Base-by-base conservation (phyloP, 2,329 filamentous ascomycete species). In the Claviceps monticola region DNA sequence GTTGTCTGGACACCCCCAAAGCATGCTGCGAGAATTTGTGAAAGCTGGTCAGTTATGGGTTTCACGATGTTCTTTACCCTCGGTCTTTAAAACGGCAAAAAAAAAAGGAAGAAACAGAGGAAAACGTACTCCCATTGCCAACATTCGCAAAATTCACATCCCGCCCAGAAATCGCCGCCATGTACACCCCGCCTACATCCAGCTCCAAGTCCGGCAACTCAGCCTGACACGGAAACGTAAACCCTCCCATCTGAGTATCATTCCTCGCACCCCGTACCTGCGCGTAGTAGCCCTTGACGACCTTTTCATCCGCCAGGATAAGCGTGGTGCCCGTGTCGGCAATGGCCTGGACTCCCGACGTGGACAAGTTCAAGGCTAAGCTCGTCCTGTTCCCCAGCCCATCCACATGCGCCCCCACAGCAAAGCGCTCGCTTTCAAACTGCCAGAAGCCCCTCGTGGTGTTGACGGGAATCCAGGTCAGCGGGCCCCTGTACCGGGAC, bases 1-100 rank as follows among this genome's bases (percentile, higher is more conserved):
- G 76, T 78, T 36, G 75, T 72, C 68, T 87, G 83, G 17, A 87
- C 67, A 58, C 82, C 83, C 54, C 82, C 83, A 57, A 83, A 86
- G 70, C 83, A 87, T 51, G 71, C 73, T 76, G 23, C 8, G n/a
- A 17, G 9, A 4, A 9, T 42, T 17, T 13, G 11, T 26, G 16
- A n/a, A 39, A n/a, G 0, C 5, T 5, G 4, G 16, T 39, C 2
- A n/a, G 37, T 39, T 39, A 39, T 14, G 3, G 2, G 2, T 39
- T 8, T n/a, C 16, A 16, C 8, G 4, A n/a, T 39, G 1, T 39
- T 39, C 14, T n/a, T 16, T 39, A 23, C 37, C 5, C 5, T 5
- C 13, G 0, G 1, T 14, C 1, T 37, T 11, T 4, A 14, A 3
- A 39, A 7, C 16, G 11, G 2, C 3, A n/a, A 5, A 14, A n/a